Base-by-base conservation (phyloP, 768 basidiomycete genomes). In the Mycena sanguinolenta region DNA sequence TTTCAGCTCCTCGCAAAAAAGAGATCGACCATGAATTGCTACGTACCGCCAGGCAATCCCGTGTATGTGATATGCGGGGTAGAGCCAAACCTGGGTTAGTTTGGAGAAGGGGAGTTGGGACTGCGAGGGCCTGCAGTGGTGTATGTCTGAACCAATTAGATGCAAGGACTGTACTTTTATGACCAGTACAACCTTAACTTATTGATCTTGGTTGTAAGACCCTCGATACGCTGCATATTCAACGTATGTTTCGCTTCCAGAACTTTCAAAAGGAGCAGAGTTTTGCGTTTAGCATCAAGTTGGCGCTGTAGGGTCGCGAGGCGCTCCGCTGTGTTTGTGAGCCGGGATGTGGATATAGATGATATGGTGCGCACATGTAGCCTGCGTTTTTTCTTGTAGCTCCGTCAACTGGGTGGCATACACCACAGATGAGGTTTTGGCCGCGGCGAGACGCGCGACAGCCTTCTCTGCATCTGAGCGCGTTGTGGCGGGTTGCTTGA, bases 401-500 rank as follows among this genome's bases (percentile, higher is more conserved):
- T 69, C 63, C 25, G 21, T 53, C 7, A 72, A 49, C 58, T 67
- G 39, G 6, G 17, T 58, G 1, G 57, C n/a, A 57, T 70, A 60
- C 10, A 74, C 38, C 25, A 38, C 52, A 21, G 52, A 63, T 5
- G 71, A 54, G n/a, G 72, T 61, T 53, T 54, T 70, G 8, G 71
- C 63, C 44, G 66, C 65, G 0, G 50, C 46, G 21, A 72, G 63
- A 10, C 68, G 65, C 30, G 70, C 71, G 17, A 53, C 50, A 5
- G 71, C 71, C 16, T 70, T 67, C n/a, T 74, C 71, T 14, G 49
- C 67, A 25, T 34, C 39, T 8, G 71, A 63, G 50, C 71, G 63
- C 23, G 67, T 63, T 55, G 63, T 74, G 58, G 62, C 61, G 16
- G 71, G 71, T 39, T 72, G 71, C 19, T 69, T 68, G 28, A 72